Base-by-base conservation (phyloP, 768 basidiomycete species). In the Agrocybe pediades region DNA sequence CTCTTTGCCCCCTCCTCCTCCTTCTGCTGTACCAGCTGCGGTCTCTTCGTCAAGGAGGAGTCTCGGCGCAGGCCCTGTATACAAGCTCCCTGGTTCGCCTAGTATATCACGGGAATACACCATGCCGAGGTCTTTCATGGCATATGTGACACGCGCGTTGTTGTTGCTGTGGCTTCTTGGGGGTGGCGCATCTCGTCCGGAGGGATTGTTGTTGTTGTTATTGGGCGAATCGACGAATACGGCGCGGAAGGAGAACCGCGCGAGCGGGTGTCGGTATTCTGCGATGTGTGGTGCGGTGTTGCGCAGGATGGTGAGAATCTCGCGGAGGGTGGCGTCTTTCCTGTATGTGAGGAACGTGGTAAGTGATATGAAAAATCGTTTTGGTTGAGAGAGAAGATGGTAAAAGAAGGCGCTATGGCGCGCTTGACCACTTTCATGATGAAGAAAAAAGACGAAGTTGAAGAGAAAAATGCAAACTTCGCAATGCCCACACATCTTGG, bases 81-180 rank as follows among this genome's bases (percentile, higher is more conserved):
- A 74, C 19, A 88, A 66, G 1, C 85, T 69, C 27, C 89, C 89
- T 3, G 88, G 86, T 67, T 91, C 90, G 44, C 90, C 90, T 2
- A 91, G 81, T 58, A 92, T 88, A 70, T 92, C 92, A 57, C 90
- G 85, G 41, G 90, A 89, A 68, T 90, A 88, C 33, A 93, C 86
- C 62, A 81, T 80, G 23, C 91, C 91, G 40, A 93, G 81, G 40
- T 93, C 91, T 71, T 92, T 92, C 65, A 15, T 3, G 4, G 33
- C 33, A 30, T 83, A 81, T 0, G 84, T 74, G 58, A 86, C 88
- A 15, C 83, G 80, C 5, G 90, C 90, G 58, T 86, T 84, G 67
- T 82, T 83, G 6, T 81, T 78, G n/a, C n/a, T n/a, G n/a, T n/a
- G n/a, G n/a, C n/a, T n/a, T n/a, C n/a, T n/a, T n/a, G n/a, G n/a